Conservation (phyloP, 139 green algal species). For the Picochlorum sp. region DNA sequence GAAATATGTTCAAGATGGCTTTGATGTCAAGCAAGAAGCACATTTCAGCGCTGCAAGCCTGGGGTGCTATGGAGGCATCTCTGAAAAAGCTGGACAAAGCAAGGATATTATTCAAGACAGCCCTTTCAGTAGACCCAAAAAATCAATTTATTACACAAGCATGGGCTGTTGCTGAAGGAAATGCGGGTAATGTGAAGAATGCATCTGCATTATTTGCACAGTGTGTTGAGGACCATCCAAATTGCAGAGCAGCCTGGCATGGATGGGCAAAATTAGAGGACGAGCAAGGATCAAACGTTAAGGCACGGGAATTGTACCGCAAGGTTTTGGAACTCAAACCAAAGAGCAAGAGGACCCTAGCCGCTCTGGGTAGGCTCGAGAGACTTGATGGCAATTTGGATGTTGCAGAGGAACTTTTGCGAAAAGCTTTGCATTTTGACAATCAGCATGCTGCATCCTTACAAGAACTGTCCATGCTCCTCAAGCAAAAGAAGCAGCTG, state of each 20-base stretch:
- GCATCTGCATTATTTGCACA: constrained; percentile 20
- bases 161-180: constrained; percentile 35
- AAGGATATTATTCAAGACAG: constrained; percentile 34
- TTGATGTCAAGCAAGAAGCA: neutral
- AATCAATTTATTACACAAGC: constrained; percentile 45
- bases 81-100: constrained; percentile 25
- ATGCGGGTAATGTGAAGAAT: neutral
- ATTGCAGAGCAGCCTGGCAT: constrained; percentile 16
- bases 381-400: constrained; percentile 15
- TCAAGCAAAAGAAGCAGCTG: neutral
- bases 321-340: constrained; percentile 18
- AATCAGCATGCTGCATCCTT: constrained; percentile 17
- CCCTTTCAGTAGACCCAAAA: constrained; percentile 28
- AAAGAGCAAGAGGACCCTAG: constrained; percentile 9
- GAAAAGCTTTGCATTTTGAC: constrained; percentile 21
- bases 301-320: constrained; percentile 26
- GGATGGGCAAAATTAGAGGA: constrained; percentile 35
- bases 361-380: constrained; percentile 24
- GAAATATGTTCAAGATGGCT: constrained; percentile 13
- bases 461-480: constrained; percentile 24
- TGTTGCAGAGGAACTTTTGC: constrained; percentile 11
- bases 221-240: constrained; percentile 11
- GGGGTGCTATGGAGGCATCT: constrained; percentile 33
- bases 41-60: constrained; percentile 34
- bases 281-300: constrained; percentile 10